Evolutionary conservation across 140 eudicot genomes (phyloP), one percentile per base, ranked within the genome.

Genomic region (Senecio squalidus): DNA sequence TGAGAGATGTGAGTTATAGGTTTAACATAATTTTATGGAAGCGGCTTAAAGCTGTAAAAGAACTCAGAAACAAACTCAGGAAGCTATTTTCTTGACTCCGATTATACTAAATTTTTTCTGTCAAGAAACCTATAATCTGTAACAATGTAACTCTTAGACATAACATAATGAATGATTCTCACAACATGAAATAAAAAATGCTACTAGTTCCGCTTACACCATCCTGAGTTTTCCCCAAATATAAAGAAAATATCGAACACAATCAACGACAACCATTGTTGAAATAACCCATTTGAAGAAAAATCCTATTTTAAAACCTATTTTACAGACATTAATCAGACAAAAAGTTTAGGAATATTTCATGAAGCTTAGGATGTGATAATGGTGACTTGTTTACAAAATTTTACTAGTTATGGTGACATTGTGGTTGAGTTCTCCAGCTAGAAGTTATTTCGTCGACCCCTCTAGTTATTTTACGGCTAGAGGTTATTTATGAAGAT

Each of bases 251-350:
- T 38, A 8, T 50, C 30, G 13, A 38, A 38, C 47, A 3, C 14
- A 36, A 15, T 58, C 21, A 58, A 39, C 38, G 6, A n/a, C 48
- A 20, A 58, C 23, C 34, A 22, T 49, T 21, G 20, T 20, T 23
- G 50, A 38, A 58, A 58, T 31, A 56, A 18, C 16, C 47, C 62
- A 20, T 33, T 29, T 56, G 17, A 55, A 55, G 44, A 2, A 55
- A 30, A 55, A 30, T 3, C 44, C 25, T 16, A 9, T 47, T 56
- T 34, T 17, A 7, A n/a, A 56, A 18, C 25, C 11, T 33, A 16
- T 33, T 33, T 1, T 18, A 56, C 45, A 17, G 23, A 27, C 28
- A 56, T 30, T 34, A n/a, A 54, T 27, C 33, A 38, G 54, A 47
- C 28, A 21, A 2, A 49, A 4, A 11, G 2, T 34, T 4, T 14